phyloP scores from a whole-genome alignment of 371 early-diverging fungal species.

The Entomophthora muscae region DNA sequence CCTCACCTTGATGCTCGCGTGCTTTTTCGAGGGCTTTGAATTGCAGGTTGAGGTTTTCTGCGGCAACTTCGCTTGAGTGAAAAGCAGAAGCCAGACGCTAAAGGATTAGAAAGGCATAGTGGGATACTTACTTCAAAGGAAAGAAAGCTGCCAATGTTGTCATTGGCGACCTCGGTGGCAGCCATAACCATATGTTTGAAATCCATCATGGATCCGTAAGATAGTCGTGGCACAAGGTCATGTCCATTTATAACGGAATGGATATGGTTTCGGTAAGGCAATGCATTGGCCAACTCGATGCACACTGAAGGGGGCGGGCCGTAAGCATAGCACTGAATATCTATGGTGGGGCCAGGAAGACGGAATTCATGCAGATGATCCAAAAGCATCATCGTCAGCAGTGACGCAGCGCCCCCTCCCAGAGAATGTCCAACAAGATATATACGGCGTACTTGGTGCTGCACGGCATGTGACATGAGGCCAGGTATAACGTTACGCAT shows the following conservation, averaged over 20 bases:
- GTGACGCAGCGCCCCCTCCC: constrained; percentile 61
- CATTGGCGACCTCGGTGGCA: constrained; percentile 21
- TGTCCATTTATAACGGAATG: constrained; percentile 55
- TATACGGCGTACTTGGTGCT: constrained; percentile 24
- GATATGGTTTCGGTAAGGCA: constrained; percentile 25
- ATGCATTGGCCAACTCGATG: constrained; percentile 39
- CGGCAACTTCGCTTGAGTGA: neutral
- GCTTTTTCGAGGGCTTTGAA: neutral
- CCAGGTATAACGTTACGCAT: constrained; percentile 46
- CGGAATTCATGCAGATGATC: constrained; percentile 36
- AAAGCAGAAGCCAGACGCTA: neutral
- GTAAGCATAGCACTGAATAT: constrained; percentile 29
- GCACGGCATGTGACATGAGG: constrained; percentile 39
- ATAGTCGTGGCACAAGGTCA: constrained; percentile 54
- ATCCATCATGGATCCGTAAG: constrained; percentile 57
- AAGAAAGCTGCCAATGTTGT: neutral
- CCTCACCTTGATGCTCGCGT: neutral
- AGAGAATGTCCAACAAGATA: constrained; percentile 66
- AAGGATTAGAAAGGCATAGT: neutral
- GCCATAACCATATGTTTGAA: constrained; percentile 36
- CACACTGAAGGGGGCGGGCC: constrained; percentile 51
- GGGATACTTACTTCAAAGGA: neutral
- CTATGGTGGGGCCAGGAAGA: constrained; percentile 13
- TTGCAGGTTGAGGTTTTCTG: neutral
- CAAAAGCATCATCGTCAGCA: constrained; percentile 55